Evolutionary conservation across 2,329 filamentous ascomycete species (phyloP).

Genomic region (Xylaria sp.): DNA sequence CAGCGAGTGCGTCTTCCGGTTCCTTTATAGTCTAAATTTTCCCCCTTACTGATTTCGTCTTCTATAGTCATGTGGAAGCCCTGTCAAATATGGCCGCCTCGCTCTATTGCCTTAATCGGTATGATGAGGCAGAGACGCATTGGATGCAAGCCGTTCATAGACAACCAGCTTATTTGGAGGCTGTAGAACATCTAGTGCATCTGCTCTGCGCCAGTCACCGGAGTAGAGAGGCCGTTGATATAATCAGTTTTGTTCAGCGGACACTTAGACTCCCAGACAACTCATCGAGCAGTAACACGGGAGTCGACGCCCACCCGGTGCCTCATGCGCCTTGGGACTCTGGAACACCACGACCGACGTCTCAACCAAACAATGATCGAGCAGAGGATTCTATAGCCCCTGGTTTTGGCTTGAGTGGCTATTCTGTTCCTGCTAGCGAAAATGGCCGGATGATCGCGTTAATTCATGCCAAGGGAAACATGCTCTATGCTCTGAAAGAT

Average conservation of each 20-base stretch:
- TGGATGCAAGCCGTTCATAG: constrained; percentile 88
- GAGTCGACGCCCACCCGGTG: constrained; percentile 9
- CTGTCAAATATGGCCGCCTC: constrained; percentile 94
- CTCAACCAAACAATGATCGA: constrained; percentile 29
- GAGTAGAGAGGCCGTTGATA: constrained; percentile 83
- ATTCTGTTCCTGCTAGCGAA: constrained; percentile 83
- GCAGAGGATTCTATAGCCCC: constrained; percentile 36
- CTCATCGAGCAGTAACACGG: constrained; percentile 30
- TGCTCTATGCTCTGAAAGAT: constrained; percentile 91
- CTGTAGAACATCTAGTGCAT: constrained; percentile 92
- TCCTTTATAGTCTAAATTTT: neutral
- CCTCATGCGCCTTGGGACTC: constrained; percentile 27
- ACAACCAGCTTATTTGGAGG: constrained; percentile 90
- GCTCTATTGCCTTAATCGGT: constrained; percentile 82
- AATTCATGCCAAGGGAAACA: constrained; percentile 97
- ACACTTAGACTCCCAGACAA: constrained; percentile 67
- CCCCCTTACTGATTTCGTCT: constrained; percentile 19
- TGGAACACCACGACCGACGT: constrained; percentile 13
- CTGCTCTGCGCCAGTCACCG: constrained; percentile 84
- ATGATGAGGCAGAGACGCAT: constrained; percentile 83
- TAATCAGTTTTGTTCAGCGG: constrained; percentile 86
- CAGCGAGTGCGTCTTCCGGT: constrained; percentile 57
- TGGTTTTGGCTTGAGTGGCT: constrained; percentile 81
- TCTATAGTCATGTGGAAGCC: constrained; percentile 82
- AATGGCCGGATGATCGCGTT: constrained; percentile 94